Conservation (phyloP, 1,139 yeast genomes). For the Barnettozyma hawaiiensis region DNA sequence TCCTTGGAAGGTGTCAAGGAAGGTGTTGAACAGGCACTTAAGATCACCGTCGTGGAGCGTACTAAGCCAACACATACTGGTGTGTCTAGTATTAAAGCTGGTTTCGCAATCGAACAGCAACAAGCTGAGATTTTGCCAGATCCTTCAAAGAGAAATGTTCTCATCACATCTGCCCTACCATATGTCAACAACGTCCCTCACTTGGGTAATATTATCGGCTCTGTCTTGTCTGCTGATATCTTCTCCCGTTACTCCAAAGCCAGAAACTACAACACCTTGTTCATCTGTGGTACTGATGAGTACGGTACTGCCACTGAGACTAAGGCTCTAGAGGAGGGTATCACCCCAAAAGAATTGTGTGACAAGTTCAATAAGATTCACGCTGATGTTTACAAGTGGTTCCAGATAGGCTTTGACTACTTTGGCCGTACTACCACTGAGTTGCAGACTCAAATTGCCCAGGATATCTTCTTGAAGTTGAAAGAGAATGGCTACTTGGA, state of each 20-base stretch:
- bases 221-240: constrained; percentile 92
- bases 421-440: constrained; percentile 96
- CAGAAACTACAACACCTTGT: constrained; percentile 82
- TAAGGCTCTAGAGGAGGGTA: constrained; percentile 89
- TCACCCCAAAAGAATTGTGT: constrained; percentile 83
- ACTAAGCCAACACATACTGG: constrained; percentile 53
- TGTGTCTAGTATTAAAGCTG: constrained; percentile 39
- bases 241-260: constrained; percentile 86
- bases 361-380: constrained; percentile 86
- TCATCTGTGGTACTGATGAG: constrained; percentile 95
- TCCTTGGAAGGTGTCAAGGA: constrained; percentile 40
- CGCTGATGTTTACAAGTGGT: constrained; percentile 91
- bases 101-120: constrained; percentile 36
- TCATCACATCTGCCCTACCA: constrained; percentile 94
- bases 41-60: constrained; percentile 30
- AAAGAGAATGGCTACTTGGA: constrained; percentile 72
- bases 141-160: constrained; percentile 60
- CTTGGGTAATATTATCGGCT: constrained; percentile 93
- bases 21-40: constrained; percentile 31
- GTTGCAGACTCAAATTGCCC: constrained; percentile 91
- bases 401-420: constrained; percentile 87
- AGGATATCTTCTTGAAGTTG: constrained; percentile 77
- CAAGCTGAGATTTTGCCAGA: constrained; percentile 45
- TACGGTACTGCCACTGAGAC: constrained; percentile 99
- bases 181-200: constrained; percentile 98